These are phyloP conservation scores for Trebouxiophyceae sp. DNA, from an alignment of 163 green algal genomes.

Conservation along the genomic window DNA sequence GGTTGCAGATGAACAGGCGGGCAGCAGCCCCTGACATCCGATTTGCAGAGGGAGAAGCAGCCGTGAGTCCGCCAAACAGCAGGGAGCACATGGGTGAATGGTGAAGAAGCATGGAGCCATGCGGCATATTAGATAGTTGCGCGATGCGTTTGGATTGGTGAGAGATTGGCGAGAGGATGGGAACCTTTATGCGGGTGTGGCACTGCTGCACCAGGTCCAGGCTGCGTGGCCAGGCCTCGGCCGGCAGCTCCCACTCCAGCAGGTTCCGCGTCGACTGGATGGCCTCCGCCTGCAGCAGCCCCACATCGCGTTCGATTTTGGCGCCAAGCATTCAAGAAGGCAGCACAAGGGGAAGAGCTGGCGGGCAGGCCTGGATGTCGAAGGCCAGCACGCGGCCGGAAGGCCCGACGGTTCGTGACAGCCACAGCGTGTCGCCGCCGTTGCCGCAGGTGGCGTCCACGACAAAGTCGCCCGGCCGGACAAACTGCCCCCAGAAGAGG, in stretches of 20 bases:
- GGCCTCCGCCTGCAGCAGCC: not conserved
- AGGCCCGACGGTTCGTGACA: constrained; percentile 47
- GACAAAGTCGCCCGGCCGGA: constrained; percentile 49
- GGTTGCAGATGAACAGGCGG: no score
- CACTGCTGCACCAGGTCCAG: not conserved
- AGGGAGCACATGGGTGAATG: no score
- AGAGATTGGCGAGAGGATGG: no score
- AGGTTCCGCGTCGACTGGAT: not conserved
- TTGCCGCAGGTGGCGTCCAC: constrained; percentile 81
- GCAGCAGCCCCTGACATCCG: no score
- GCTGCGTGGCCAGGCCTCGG: not conserved
- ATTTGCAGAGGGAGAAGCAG: no score
- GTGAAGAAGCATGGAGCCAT: no score
- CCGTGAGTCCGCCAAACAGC: no score
- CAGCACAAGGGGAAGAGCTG: no score
- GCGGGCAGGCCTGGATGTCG: constrained; percentile 72
- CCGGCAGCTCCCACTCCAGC: not conserved
- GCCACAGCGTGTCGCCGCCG: constrained; percentile 60
- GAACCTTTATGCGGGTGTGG: constrained; percentile 12
- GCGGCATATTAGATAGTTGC: no score
- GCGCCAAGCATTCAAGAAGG: no score
- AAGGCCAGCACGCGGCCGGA: constrained; percentile 41
- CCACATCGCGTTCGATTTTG: no score
- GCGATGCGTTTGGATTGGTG: no score
- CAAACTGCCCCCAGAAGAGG: constrained; percentile 22